These are phyloP conservation scores for Singerocomus inundabilis DNA, from an alignment of 1,284 basidiomycete genomes.

Conservation along the genomic window DNA sequence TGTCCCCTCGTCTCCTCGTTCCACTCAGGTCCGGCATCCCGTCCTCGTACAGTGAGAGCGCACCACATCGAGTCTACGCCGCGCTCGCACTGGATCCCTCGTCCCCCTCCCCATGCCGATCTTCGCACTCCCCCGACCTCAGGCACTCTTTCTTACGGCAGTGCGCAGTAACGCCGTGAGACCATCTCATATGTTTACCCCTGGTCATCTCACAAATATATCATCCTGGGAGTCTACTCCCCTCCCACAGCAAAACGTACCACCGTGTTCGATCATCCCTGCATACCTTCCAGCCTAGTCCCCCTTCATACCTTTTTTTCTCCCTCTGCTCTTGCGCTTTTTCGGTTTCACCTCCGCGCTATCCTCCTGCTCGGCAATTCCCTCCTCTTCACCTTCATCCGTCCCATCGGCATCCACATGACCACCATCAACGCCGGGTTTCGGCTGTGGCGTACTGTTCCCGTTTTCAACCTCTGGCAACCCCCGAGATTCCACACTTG, in stretches of 20 bases:
- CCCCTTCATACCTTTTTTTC: constrained; percentile 17
- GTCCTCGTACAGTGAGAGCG: neutral
- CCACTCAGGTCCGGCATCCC: constrained; percentile 9
- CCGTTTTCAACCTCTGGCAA: constrained; percentile 20
- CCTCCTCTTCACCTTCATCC: constrained; percentile 18
- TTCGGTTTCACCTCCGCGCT: constrained; percentile 11
- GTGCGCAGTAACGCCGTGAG: constrained; percentile 13
- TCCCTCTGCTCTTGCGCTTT: constrained; percentile 25
- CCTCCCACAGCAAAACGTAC: neutral
- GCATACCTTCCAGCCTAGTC: neutral
- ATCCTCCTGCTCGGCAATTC: constrained; percentile 2
- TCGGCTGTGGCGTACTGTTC: constrained; percentile 17
- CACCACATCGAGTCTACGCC: too few species aligned
- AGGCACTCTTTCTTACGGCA: constrained; percentile 26
- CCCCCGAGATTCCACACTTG: constrained; percentile 8
- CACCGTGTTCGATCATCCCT: constrained; percentile 13
- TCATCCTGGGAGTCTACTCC: too few species aligned
- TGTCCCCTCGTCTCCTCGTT: neutral
- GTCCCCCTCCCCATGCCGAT: neutral
- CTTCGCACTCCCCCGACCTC: constrained; percentile 1
- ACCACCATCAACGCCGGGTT: constrained; percentile 12
- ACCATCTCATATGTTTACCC: constrained; percentile 10
- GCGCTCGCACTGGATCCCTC: too few species aligned
- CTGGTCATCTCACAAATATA: too few species aligned
- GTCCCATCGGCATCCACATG: constrained; percentile 8